Base-by-base conservation (phyloP, 2,329 filamentous ascomycete genomes). In the Colletotrichum sidae region DNA sequence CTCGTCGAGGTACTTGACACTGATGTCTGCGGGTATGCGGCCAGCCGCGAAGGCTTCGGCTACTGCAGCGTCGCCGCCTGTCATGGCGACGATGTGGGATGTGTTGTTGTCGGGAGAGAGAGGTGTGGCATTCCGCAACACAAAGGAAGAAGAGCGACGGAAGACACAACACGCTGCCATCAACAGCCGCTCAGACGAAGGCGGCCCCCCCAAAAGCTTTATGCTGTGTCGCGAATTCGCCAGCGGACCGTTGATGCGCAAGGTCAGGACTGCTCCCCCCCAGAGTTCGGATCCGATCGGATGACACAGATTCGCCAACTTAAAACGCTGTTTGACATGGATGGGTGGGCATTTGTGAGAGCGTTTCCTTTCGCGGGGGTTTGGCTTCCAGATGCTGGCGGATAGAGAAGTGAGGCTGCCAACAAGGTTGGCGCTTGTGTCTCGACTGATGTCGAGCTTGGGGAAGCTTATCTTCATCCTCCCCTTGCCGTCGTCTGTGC, bases 1-100 rank as follows among this genome's bases (percentile, higher is more conserved):
- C 68, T 81, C 70, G 59, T 75, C 72, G 46, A 82, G 73, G 54
- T 75, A 78, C 1, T 67, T 74, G 12, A 72, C 71, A 1, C 76
- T 76, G 54, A 80, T 70, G 15, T 59, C 72, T 0, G 74, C 65
- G 2, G 79, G 78, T 13, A 82, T 74, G 8, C 70, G 71, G 38
- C 78, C 79, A 42, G 72, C 73, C 13, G 73, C 75, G 51, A 79
- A 73, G 45, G 78, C 78, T 57, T 73, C 65, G 39, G 63, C 57
- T 34, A 72, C 67, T n/a, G 61, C 54, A 49, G 59, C 60, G 37
- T 68, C 67, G 55, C 59, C 67, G 54, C 54, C 52, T 25, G 67
- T 47, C 49, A 39, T 67, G 10, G 37, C 35, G 46, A 53, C 60
- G 58, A 6, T 65, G 52, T 35, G 34, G 17, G 58, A 15, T 35